These are phyloP conservation scores for Mucor racemosus DNA, from an alignment of 371 early-diverging fungal genomes.

Conservation along the genomic window DNA sequence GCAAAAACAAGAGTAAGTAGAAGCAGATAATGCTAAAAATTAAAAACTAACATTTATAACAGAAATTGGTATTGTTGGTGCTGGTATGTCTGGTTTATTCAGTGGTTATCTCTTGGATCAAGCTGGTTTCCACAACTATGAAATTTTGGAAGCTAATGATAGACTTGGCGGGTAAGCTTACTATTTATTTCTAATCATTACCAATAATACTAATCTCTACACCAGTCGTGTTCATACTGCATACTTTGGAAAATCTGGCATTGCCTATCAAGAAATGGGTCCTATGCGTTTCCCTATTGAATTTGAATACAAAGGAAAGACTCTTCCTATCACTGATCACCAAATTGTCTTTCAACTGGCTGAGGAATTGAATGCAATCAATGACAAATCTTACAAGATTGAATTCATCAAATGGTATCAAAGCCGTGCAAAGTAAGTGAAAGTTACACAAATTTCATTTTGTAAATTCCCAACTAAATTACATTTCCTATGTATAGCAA, in stretches of 20 bases:
- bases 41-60: not conserved
- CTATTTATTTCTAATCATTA: not conserved
- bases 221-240: constrained; percentile 38
- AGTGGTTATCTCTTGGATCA: constrained; percentile 34
- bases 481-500: constrained; percentile 8
- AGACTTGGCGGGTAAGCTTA: constrained; percentile 34
- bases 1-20: constrained; percentile 23
- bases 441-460: not conserved
- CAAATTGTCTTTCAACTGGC: constrained; percentile 35
- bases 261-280: constrained; percentile 41
- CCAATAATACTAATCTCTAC: not conserved
- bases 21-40: not conserved
- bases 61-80: constrained; percentile 45
- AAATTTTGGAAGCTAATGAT: constrained; percentile 38
- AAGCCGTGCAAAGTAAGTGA: constrained; percentile 29
- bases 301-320: constrained; percentile 25
- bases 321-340: constrained; percentile 36
- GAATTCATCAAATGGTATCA: constrained; percentile 43
- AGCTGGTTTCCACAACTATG: constrained; percentile 40
- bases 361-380: constrained; percentile 29
- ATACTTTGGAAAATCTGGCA: constrained; percentile 30
- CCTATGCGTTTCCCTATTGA: constrained; percentile 38
- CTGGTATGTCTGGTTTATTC: constrained; percentile 44
- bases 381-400: constrained; percentile 30
- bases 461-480: not conserved